Evolutionary conservation across 2,329 filamentous ascomycete species (phyloP), one percentile per base, ranked within the genome.

Genomic region (Colletotrichum sp.): DNA sequence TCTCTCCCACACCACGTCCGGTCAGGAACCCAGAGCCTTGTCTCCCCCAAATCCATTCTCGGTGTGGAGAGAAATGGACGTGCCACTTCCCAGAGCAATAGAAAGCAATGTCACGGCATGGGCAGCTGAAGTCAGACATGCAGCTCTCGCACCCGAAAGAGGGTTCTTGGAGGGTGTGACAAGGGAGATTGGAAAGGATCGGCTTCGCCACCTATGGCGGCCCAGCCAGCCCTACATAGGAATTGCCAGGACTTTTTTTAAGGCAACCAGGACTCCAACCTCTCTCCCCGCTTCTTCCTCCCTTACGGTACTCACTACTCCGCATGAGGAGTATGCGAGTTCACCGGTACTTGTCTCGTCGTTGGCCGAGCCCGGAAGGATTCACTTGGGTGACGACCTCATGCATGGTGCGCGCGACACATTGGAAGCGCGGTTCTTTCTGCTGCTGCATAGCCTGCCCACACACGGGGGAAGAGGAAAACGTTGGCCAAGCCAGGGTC

Each of bases 171-270:
- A 48, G 32, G 30, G 68, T 67, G 55, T 32, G 32, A 22, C 39
- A 68, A 75, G 63, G 73, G 69, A 72, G n/a, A 30, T 52, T 44
- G 26, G 28, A 24, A 28, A 68, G 63, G 69, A 59, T 64, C 63
- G 32, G 24, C 63, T 72, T 48, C 69, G 73, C 73, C 69, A 72
- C 69, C 57, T 52, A 52, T 52, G 44, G 44, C 44, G 44, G 44
- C 44, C 44, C 44, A 52, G n/a, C 44, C 63, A 57, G 69, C 30
- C 63, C 32, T 68, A 66, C n/a, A 22, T 34, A 30, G n/a, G 44
- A 52, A 13, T 52, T 52, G n/a, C n/a, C 10, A 52, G 44, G 44
- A 52, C n/a, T 36, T 36, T 48, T 48, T 22, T 52, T 15, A 22
- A 52, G 32, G 39, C 36, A 32, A 44, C 44, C 39, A 67, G 32